Base-by-base conservation (phyloP, 176 grass and related monocot genomes). In the Urochloa ruziziensis region DNA sequence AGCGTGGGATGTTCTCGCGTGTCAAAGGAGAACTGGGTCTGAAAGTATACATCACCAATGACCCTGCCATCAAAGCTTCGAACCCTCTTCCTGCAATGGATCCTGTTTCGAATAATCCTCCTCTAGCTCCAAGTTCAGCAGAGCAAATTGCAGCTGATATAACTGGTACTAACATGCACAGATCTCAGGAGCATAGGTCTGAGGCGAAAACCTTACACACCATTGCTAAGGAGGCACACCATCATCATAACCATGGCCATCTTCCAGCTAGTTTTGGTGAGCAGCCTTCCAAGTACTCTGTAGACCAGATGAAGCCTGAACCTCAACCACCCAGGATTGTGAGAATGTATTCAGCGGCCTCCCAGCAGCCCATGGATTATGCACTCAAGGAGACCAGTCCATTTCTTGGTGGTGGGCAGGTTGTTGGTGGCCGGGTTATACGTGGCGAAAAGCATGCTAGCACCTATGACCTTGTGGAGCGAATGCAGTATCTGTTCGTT, bases 401-500 rank as follows among this genome's bases (percentile, higher is more conserved):
- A 0, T 91, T 89, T 62, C 93, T 99, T 65, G 96, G 96, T 89
- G 93, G 91, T 62, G 96, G 91, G 60, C 96, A 95, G 88, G 74
- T 98, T 89, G 87, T 98, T 77, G 96, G 93, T 69, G 96, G 96
- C 35, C 84, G 91, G 48, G 96, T 98, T 66, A 95, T 98, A 73
- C 89, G 83, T 56, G 89, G 85, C 6, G 89, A 99, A 72, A 99
- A 91, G 68, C 91, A 92, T 52, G 33, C 93, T 56, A 96, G 91
- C 71, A 99, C 96, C 33, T 99, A 99, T 79, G 96, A 99, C 62
- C 90, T 99, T 51, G 96, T 99, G 56, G 96, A 99, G 83, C 86
- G 87, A 79, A 96, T 96, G 96, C 96, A 96, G 70, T 96, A 99
- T 77, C 83, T 99, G 12, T 99, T 94, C 91, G 96, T 99, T 48